These are phyloP conservation scores for Arachis stenosperma DNA, from an alignment of 306 rosid genomes.

Conservation along the genomic window DNA sequence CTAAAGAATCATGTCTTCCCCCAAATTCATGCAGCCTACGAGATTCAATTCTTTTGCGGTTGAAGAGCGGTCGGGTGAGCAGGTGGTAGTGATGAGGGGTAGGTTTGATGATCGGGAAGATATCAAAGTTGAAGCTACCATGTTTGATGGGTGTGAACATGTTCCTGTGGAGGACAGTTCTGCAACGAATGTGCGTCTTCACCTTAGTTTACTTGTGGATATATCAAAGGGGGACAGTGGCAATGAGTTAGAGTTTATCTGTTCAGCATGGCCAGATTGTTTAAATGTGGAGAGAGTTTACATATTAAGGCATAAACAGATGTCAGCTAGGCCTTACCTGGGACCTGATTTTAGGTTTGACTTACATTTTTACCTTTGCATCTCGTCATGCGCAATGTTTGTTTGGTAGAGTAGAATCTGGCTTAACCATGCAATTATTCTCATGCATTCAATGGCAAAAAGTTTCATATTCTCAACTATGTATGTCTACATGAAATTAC, in stretches of 20 bases:
- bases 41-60: constrained; percentile 66
- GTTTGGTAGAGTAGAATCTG: background rate
- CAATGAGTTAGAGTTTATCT: constrained; percentile 61
- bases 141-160: constrained; percentile 71
- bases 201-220: constrained; percentile 70
- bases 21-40: constrained; percentile 53
- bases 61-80: constrained; percentile 75
- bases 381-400: background rate
- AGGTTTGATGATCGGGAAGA: constrained; percentile 64
- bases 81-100: constrained; percentile 64
- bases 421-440: background rate
- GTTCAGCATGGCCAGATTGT: constrained; percentile 80
- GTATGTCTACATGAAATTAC: background rate
- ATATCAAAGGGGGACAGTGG: constrained; percentile 61
- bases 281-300: constrained; percentile 71
- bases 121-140: constrained; percentile 72
- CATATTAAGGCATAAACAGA: constrained; percentile 45
- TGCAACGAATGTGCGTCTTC: constrained; percentile 62
- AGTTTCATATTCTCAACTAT: background rate
- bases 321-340: constrained; percentile 54
- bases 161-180: constrained; percentile 64
- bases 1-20: background rate
- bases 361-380: background rate
- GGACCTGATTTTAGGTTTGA: constrained; percentile 83
- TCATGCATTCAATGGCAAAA: constrained; percentile 1